A percentile compares a stretch with the other conserved stretches of the same genome.
Conservation (phyloP, 176 grass and related monocot species). For the Oryza coarctata region DNA sequence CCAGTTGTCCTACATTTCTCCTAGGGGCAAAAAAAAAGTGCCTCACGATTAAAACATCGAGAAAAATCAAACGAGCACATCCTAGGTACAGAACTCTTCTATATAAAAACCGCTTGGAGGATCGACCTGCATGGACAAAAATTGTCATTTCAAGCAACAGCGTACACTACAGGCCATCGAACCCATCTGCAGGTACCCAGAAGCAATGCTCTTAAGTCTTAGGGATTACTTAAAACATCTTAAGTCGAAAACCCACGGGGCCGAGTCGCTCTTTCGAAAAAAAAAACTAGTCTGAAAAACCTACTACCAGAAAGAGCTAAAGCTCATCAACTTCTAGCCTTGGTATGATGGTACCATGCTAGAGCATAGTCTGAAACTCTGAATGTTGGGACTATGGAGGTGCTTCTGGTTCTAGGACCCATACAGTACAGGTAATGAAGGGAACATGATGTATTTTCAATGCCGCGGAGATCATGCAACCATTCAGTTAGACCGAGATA, state of each 20-base stretch:
- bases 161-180: neutral
- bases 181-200: neutral
- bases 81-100: neutral
- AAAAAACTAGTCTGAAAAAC: too few species aligned
- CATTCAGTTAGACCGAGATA: slow-evolving; percentile 9
- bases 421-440: neutral
- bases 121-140: neutral
- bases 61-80: neutral
- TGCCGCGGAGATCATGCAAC: neutral
- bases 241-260: neutral
- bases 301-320: neutral
- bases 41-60: neutral
- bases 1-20: neutral
- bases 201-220: neutral
- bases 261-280: neutral
- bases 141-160: neutral
- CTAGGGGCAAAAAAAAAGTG: neutral
- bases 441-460: neutral
- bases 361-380: neutral
- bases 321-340: neutral
- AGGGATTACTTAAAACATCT: neutral
- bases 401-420: neutral
- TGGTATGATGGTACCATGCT: neutral
- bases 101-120: neutral
- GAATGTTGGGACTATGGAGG: neutral